phyloP scores from a whole-genome alignment of 2,329 filamentous ascomycete species.

The Claviceps pusilla region DNA sequence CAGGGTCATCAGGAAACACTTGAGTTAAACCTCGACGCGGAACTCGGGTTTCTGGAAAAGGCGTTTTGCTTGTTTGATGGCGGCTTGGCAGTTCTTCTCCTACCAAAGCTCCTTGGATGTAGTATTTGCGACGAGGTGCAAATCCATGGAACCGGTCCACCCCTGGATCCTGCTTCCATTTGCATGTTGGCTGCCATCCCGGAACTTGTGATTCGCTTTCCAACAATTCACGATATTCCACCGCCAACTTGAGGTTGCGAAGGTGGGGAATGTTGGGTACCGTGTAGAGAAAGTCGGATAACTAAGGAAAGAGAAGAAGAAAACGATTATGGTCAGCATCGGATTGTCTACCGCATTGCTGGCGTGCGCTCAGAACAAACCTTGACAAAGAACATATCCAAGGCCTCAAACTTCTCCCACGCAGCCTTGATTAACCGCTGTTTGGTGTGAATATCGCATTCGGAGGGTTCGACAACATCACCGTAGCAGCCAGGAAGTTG shows the following conservation, averaged over 20 bases:
- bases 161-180: conserved; percentile 46
- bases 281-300: conserved; percentile 46
- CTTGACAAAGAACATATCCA: conserved; percentile 54
- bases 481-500: conserved; percentile 39
- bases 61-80: conserved; percentile 34
- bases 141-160: conserved; percentile 35
- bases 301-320: conserved; percentile 19
- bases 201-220: conserved; percentile 31
- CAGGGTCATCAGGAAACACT: conserved; percentile 40
- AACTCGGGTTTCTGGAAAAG: conserved; percentile 39
- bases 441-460: conserved; percentile 27
- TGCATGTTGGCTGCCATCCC: conserved; percentile 29
- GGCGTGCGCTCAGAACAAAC: conserved; percentile 19
- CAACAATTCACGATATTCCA: conserved; percentile 45
- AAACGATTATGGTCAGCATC: neutral
- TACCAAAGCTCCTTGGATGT: conserved; percentile 38
- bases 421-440: conserved; percentile 34
- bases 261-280: conserved; percentile 45
- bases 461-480: conserved; percentile 27
- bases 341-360: conserved; percentile 1
- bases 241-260: conserved; percentile 36
- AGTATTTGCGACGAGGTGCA: conserved; percentile 43
- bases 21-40: conserved; percentile 39
- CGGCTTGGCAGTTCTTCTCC: conserved; percentile 34
- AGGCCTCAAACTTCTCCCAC: conserved; percentile 37